phyloP scores from a whole-genome alignment of 1,284 basidiomycete species.

The Ganoderma meredithae region DNA sequence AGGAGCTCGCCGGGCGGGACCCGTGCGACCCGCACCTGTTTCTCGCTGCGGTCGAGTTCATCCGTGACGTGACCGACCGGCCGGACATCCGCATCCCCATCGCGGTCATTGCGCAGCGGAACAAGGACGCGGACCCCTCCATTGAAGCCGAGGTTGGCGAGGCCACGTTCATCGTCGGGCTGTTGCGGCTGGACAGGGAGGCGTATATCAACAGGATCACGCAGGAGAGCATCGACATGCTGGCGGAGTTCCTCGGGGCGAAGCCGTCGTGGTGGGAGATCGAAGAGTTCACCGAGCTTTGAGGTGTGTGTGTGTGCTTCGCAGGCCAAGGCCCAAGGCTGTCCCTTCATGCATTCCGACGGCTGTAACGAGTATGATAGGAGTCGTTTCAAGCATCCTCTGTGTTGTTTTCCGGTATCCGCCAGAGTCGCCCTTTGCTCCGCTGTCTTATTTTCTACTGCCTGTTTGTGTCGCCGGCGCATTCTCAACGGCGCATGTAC shows the following conservation, averaged over 20 bases:
- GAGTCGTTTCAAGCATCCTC: background rate
- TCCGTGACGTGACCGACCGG: background rate
- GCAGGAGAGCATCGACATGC: background rate
- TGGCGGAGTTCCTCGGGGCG: background rate
- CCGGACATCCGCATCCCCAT: background rate
- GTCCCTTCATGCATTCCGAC: background rate
- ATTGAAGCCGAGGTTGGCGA: background rate
- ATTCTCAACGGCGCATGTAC: too few species aligned
- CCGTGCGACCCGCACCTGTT: background rate
- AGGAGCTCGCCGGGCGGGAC: background rate
- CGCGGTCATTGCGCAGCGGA: background rate
- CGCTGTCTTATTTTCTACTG: too few species aligned
- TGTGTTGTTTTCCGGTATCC: background rate
- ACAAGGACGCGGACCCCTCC: background rate
- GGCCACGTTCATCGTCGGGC: background rate
- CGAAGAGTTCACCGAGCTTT: background rate
- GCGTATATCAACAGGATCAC: background rate
- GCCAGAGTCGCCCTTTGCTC: too few species aligned
- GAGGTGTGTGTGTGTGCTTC: background rate
- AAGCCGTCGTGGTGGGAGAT: constrained; percentile 6
- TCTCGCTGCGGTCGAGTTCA: background rate
- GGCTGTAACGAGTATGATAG: background rate
- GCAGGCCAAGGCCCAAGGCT: background rate
- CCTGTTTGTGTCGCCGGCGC: too few species aligned
- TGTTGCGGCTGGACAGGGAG: background rate